phyloP scores from a whole-genome alignment of 768 basidiomycete genomes.

The Gloeophyllum trabeum region DNA sequence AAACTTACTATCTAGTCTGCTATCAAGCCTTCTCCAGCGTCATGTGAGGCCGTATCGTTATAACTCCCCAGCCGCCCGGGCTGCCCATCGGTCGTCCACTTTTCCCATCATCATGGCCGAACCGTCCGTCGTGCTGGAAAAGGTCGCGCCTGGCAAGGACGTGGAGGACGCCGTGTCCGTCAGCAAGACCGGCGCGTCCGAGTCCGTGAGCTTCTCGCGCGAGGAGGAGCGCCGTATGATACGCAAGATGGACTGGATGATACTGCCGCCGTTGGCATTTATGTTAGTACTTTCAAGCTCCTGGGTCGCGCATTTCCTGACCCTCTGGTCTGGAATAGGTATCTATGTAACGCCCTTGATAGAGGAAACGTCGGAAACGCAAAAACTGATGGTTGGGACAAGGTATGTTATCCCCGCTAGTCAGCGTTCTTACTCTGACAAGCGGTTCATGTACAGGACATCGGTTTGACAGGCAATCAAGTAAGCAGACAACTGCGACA shows the following conservation, averaged over 20 bases:
- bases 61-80: too few species aligned
- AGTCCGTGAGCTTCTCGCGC: conserved; percentile 4
- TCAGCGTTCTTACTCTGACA: conserved; percentile 2
- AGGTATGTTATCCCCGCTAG: conserved; percentile 14
- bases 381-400: conserved; percentile 40
- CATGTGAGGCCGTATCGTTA: too few species aligned
- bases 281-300: conserved; percentile 19
- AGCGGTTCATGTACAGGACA: neutral
- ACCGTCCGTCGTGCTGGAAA: too few species aligned
- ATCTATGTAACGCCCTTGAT: conserved; percentile 36
- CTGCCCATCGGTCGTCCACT: too few species aligned
- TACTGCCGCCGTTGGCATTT: conserved; percentile 31
- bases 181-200: neutral
- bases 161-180: too few species aligned
- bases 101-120: too few species aligned
- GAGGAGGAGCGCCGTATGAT: conserved; percentile 17
- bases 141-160: too few species aligned
- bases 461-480: neutral
- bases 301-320: neutral
- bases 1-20: neutral
- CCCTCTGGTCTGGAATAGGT: conserved; percentile 17
- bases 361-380: conserved; percentile 42
- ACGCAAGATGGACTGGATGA: conserved; percentile 29
- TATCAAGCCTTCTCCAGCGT: too few species aligned
- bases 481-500: too few species aligned